Percentiles rank a stretch among this genome's conserved stretches.
phyloP scores from a whole-genome alignment of 2,329 filamentous ascomycete genomes.

The Nectriaceae sp. region DNA sequence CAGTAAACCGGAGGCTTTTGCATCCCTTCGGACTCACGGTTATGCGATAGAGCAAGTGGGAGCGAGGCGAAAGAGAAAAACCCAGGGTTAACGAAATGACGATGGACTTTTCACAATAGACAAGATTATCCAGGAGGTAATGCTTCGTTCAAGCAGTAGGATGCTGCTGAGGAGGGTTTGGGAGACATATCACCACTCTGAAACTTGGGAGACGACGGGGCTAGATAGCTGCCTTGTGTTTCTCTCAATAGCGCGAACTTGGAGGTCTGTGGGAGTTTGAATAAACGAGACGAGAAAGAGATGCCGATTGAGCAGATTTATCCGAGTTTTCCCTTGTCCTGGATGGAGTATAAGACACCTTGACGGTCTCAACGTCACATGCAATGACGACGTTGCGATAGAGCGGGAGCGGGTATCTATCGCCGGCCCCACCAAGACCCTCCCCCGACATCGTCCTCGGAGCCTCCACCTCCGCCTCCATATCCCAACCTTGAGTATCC shows the following conservation, averaged over 20 bases:
- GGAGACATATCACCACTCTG: neutral
- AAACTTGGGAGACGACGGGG: neutral
- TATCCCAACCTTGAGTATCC: neutral
- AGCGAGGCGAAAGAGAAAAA: neutral
- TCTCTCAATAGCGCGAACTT: neutral
- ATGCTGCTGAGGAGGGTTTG: neutral
- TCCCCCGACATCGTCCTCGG: conserved; percentile 3
- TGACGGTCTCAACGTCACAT: conserved; percentile 5
- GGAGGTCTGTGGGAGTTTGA: neutral
- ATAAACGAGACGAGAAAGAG: neutral
- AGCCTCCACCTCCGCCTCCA: conserved; percentile 1
- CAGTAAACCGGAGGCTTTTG: conserved; percentile 53
- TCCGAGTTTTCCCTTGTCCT: no score
- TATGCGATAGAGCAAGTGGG: neutral
- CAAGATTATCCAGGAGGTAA: neutral
- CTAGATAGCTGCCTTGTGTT: neutral
- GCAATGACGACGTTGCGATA: conserved; percentile 4
- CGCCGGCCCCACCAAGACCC: conserved; percentile 13
- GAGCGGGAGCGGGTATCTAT: no score
- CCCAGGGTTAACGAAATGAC: conserved; percentile 26
- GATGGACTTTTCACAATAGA: conserved; percentile 23
- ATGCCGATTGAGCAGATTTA: neutral
- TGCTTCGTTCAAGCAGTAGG: neutral
- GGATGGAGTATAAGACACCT: conserved; percentile 1
- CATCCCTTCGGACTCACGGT: neutral